These are phyloP conservation scores for Lagerstroemia speciosa DNA, from an alignment of 345 rosid genomes.

Conservation along the genomic window DNA sequence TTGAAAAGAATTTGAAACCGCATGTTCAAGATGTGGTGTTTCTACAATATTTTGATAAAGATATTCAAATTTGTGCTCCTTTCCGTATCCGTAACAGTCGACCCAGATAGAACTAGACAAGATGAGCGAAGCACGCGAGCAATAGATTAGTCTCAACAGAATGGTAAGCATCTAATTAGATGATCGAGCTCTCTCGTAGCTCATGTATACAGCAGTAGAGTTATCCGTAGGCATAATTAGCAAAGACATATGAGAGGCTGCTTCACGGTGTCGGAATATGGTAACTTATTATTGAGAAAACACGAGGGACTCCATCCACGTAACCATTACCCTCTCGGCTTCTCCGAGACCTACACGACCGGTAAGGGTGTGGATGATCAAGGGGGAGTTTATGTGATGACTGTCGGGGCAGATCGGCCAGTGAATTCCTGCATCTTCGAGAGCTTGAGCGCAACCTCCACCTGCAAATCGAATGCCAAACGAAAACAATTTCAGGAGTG, in stretches of 20 bases:
- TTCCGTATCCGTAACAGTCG: too few species aligned
- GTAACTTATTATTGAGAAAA: neutral
- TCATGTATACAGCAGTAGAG: neutral
- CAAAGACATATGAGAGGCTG: neutral
- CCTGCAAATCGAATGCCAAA: conserved; percentile 31
- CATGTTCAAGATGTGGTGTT: too few species aligned
- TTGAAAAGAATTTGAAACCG: too few species aligned
- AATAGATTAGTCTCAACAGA: too few species aligned
- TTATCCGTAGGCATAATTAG: neutral
- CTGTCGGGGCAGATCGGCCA: conserved; percentile 89
- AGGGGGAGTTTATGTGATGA: conserved; percentile 46
- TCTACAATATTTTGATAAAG: too few species aligned
- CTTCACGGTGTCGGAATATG: neutral
- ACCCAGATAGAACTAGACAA: too few species aligned
- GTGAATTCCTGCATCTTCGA: conserved; percentile 93
- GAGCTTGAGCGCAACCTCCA: conserved; percentile 81
- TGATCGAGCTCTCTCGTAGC: neutral
- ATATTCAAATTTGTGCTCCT: too few species aligned
- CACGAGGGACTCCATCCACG: neutral
- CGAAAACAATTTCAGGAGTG: neutral
- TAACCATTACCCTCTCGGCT: neutral
- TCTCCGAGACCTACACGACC: neutral
- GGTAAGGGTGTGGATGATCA: neutral
- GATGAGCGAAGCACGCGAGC: too few species aligned
- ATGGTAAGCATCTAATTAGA: neutral